phyloP scores from a whole-genome alignment of 768 basidiomycete species.

The Boletus bicolor region DNA sequence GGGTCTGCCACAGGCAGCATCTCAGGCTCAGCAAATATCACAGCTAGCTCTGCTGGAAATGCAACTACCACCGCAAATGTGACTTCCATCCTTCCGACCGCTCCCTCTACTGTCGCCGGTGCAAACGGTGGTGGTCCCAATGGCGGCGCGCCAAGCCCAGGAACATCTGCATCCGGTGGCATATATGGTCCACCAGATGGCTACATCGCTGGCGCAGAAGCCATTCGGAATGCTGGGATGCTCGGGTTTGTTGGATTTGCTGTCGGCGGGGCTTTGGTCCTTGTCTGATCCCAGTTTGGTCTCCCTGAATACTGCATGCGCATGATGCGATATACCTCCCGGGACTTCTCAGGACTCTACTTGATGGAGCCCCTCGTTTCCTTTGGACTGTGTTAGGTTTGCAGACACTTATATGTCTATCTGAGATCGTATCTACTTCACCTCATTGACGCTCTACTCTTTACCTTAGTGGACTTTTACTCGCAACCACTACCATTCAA shows the following conservation, averaged over 20 bases:
- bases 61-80: conserved; percentile 28
- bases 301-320: conserved; percentile 2
- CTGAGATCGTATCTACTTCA: conserved; percentile 17
- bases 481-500: conserved; percentile 14
- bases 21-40: conserved; percentile 18
- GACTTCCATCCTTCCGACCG: conserved; percentile 44
- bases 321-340: conserved; percentile 8
- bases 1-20: conserved; percentile 20
- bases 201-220: conserved; percentile 57
- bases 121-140: conserved; percentile 44
- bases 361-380: conserved; percentile 13
- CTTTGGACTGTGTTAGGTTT: conserved; percentile 20
- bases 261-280: conserved; percentile 47
- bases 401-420: conserved; percentile 21
- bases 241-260: conserved; percentile 44
- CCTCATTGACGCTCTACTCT: conserved; percentile 27
- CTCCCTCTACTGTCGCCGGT: conserved; percentile 50
- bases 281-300: conserved; percentile 34
- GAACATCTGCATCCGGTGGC: conserved; percentile 41
- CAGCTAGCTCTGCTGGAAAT: conserved; percentile 25
- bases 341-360: conserved; percentile 8
- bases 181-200: conserved; percentile 65
- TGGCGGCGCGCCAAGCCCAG: conserved; percentile 55
- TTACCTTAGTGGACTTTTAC: conserved; percentile 22
- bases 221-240: conserved; percentile 44